Base-by-base conservation (phyloP, 1,284 basidiomycete species). In the Neonothopanus nambi region DNA sequence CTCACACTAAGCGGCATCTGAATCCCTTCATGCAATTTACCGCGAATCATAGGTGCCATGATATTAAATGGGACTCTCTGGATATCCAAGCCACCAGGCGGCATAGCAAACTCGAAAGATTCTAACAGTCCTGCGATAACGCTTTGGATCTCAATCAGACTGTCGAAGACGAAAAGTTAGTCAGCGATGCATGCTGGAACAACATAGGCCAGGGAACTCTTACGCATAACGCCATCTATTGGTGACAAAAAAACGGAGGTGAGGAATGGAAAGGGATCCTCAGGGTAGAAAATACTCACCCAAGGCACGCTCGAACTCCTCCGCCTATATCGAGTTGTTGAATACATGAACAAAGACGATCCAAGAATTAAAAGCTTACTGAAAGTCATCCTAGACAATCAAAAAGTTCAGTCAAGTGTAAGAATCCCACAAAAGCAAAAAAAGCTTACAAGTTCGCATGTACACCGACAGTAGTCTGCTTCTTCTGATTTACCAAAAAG, bases 211-310 rank as follows among this genome's bases (percentile, higher is more conserved):
- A 28, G 8, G 23, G 13, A 28, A n/a, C 24, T 21, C 52, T 39
- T 43, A 54, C 52, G 45, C 52, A n/a, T 48, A 54, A 35, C 40
- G 52, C 52, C 52, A 54, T 15, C 52, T 54, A 37, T 24, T 4
- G 36, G 21, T 12, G 13, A 4, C n/a, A 44, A 1, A 8, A 17
- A 18, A 9, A 13, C 18, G 35, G 35, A 36, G 18, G 8, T 30
- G 12, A 23, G 30, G 2, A 9, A 3, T n/a, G n/a, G n/a, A n/a
- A n/a, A n/a, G 4, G 8, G 9, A 33, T 9, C 13, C 2, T 5
- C 4, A 33, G 30, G 9, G 13, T 3, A 37, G n/a, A n/a, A 23
- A 13, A 15, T 48, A 42, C 51, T 12, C 41, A 53, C 51, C 51
- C 51, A 24, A 53, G 46, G 18, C 51, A 53, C 24, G 37, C 51